These are phyloP conservation scores for Telfairia occidentalis DNA, from an alignment of 331 rosid genomes.

Conservation along the genomic window DNA sequence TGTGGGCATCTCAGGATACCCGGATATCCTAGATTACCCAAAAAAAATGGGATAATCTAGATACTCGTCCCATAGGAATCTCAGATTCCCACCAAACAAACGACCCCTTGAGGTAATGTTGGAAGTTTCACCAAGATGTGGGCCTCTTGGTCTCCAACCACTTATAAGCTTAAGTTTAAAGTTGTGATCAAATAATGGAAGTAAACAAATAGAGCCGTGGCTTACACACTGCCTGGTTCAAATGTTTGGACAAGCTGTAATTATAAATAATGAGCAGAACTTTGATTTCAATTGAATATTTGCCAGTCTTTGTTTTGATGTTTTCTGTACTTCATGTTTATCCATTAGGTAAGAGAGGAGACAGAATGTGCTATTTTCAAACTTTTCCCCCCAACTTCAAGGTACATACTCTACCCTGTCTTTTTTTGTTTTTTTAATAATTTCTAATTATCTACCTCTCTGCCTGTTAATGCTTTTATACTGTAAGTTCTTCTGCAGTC, in stretches of 20 bases:
- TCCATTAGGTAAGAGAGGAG: conserved; percentile 50
- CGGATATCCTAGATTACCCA: too few relatives aligned
- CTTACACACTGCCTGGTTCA: not conserved
- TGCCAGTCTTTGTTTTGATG: not conserved
- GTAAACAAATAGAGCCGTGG: not conserved
- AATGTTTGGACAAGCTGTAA: not conserved
- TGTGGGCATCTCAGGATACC: too few relatives aligned
- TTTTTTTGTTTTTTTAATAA: not conserved
- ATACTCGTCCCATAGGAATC: too few relatives aligned
- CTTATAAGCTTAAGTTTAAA: not conserved
- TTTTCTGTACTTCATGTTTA: conserved; percentile 15
- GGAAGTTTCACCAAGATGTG: not conserved
- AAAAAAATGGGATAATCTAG: too few relatives aligned
- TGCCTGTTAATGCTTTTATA: not conserved
- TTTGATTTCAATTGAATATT: not conserved
- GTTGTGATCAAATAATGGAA: not conserved
- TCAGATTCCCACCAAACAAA: too few relatives aligned
- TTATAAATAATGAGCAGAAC: not conserved
- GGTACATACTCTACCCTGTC: conserved; percentile 20
- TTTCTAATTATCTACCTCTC: too few relatives aligned
- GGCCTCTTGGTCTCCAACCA: not conserved
- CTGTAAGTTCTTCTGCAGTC: not conserved
- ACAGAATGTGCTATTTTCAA: conserved; percentile 25
- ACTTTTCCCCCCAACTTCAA: conserved; percentile 15
- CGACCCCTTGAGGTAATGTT: not conserved